Evolutionary conservation across 805 yeast genomes (phyloP), one percentile per base, ranked within the genome.

Genomic region (Starmerella sirachaensis): DNA sequence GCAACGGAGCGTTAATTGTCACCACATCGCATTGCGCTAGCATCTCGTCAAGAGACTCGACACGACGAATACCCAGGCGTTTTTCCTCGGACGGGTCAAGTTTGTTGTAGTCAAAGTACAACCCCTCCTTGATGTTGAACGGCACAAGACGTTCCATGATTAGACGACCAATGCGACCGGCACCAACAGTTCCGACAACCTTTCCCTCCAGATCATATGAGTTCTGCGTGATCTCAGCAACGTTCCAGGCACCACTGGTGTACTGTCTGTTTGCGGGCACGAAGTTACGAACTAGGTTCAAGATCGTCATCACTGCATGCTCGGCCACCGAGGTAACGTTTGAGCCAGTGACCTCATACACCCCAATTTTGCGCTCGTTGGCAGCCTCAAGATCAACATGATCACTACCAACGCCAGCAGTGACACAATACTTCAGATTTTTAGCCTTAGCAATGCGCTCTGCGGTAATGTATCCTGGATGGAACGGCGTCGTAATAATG

Each of bases 321-420:
- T 79, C 91, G 12, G 91, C 88, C 32, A 80, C 91, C 12, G 85
- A 76, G 17, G 68, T 70, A 33, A 79, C 85, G 56, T 80, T 80
- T 37, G 85, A 77, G 6, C 91, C 88, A 19, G 93, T 80, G 38
- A 80, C 91, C 61, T 80, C 91, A 34, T 74, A 64, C 14, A 80
- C 91, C 13, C 78, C 67, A 52, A 80, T 71, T 45, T 72, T 69
- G 42, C 64, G 63, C 47, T 70, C 74, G 49, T 74, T 71, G 47
- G 82, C 75, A 50, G 79, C 79, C 48, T 68, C 68, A 51, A 80
- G 66, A 53, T 79, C 88, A 45, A 79, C 66, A 59, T 80, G 91
- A 56, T 80, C 91, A 16, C 84, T 76, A 10, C 93, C 93, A 42
- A 80, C 85, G 50, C 91, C 93, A 8, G 93, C 93, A 33, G 86